phyloP scores from a whole-genome alignment of 179 eudicot species.

The Spergularia azorica region DNA sequence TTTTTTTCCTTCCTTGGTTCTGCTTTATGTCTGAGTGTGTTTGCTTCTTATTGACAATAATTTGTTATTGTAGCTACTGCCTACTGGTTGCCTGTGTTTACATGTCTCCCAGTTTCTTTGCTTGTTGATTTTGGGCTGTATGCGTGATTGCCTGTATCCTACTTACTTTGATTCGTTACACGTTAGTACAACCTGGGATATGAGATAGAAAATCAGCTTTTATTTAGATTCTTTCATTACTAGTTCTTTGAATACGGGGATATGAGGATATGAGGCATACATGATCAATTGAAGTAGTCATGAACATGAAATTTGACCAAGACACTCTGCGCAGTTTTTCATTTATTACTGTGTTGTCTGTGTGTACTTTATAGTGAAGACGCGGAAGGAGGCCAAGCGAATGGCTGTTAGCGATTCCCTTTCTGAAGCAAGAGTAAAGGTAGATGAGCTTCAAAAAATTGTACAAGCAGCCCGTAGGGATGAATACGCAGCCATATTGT shows the following conservation, averaged over 20 bases:
- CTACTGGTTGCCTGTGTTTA: no score
- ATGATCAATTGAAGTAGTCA: background rate
- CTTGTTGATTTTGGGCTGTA: background rate
- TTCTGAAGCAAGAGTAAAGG: constrained; percentile 56
- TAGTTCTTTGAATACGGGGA: background rate
- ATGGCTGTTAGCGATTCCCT: constrained; percentile 62
- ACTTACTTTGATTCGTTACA: background rate
- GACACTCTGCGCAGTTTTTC: background rate
- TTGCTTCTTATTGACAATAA: no score
- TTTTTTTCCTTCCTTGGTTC: background rate
- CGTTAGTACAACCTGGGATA: background rate
- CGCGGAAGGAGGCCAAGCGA: constrained; percentile 75
- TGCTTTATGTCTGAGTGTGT: no score
- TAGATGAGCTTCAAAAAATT: constrained; percentile 61
- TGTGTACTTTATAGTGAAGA: constrained; percentile 57
- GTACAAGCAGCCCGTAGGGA: constrained; percentile 57
- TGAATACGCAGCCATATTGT: constrained; percentile 62
- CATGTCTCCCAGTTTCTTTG: no score
- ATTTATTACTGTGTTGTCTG: constrained; percentile 13
- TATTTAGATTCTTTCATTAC: background rate
- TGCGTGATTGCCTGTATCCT: background rate
- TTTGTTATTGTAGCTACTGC: no score
- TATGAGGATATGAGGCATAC: background rate
- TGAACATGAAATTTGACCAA: background rate
- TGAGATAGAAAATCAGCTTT: background rate